These are phyloP conservation scores for Fusarium azukiicola DNA, from an alignment of 2,329 filamentous ascomycete species.

Conservation along the genomic window DNA sequence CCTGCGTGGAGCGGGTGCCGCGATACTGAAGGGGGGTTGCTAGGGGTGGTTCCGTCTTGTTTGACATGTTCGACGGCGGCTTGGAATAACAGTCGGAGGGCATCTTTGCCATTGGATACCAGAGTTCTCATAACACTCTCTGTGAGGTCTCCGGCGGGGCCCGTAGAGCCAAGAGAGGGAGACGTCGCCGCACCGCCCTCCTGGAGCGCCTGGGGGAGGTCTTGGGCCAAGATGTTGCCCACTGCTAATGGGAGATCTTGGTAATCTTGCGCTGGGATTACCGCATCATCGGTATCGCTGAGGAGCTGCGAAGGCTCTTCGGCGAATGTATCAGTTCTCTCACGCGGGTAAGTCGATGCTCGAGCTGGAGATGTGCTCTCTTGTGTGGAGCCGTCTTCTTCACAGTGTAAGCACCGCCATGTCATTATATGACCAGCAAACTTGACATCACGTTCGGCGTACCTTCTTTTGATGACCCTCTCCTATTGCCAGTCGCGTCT, in stretches of 20 bases:
- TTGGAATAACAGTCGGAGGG: conserved; percentile 74
- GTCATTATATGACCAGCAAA: neutral
- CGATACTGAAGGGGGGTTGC: conserved; percentile 18
- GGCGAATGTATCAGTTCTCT: neutral
- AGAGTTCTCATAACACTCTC: conserved; percentile 67
- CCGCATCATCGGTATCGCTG: neutral
- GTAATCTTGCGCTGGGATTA: conserved; percentile 11
- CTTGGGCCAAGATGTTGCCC: neutral
- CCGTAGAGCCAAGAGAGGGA: conserved; percentile 12
- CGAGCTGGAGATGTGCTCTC: conserved; percentile 14
- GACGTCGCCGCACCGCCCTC: neutral
- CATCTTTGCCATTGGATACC: conserved; percentile 75
- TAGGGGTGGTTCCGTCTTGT: neutral
- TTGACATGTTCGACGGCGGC: conserved; percentile 54
- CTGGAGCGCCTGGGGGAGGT: neutral
- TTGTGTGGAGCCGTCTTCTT: neutral
- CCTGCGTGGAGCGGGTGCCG: neutral
- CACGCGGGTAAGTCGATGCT: neutral
- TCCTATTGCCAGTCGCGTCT: neutral
- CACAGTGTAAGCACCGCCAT: neutral
- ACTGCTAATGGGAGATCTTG: neutral
- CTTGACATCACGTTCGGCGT: neutral
- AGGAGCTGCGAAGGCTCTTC: neutral
- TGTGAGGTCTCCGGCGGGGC: conserved; percentile 18
- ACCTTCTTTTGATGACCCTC: conserved; percentile 1